Evolutionary conservation across 495 filamentous ascomycete genomes (phyloP).

Genomic region (Evernia prunastri): DNA sequence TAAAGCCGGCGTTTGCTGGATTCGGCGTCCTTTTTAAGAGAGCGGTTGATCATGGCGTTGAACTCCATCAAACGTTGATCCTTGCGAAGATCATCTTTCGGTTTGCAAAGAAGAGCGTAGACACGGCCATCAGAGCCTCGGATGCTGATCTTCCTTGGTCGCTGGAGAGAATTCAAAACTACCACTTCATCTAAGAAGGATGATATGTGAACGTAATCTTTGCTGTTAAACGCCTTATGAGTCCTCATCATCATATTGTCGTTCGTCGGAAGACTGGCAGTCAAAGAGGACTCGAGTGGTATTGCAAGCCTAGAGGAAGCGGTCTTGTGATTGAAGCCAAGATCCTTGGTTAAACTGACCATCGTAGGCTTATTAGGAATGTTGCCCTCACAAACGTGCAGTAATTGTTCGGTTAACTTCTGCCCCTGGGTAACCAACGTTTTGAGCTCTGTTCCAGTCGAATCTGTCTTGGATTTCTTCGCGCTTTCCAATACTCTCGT

Average conservation of each 20-base stretch:
- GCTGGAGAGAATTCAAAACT: slow-evolving; percentile 85
- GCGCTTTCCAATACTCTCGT: slow-evolving; percentile 37
- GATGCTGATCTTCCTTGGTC: slow-evolving; percentile 83
- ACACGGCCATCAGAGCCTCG: slow-evolving; percentile 79
- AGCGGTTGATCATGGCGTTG: slow-evolving; percentile 94
- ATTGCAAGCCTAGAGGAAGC: slow-evolving; percentile 81
- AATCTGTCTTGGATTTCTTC: slow-evolving; percentile 41
- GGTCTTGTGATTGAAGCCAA: slow-evolving; percentile 76
- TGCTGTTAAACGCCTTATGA: slow-evolving; percentile 73
- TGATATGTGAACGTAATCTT: slow-evolving; percentile 53
- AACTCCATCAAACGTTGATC: slow-evolving; percentile 99
- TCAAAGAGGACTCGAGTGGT: slow-evolving; percentile 77
- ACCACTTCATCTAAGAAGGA: slow-evolving; percentile 77
- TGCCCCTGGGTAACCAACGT: slow-evolving; percentile 68
- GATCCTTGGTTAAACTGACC: slow-evolving; percentile 64
- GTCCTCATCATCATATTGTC: slow-evolving; percentile 58
- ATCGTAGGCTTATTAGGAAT: slow-evolving; percentile 62
- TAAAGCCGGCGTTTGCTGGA: slow-evolving; percentile 78
- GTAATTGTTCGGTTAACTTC: slow-evolving; percentile 74
- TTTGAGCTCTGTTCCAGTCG: slow-evolving; percentile 50
- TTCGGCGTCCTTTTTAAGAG: slow-evolving; percentile 83
- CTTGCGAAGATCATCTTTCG: slow-evolving; percentile 94
- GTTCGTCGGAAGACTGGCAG: slow-evolving; percentile 72
- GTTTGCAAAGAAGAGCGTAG: slow-evolving; percentile 91
- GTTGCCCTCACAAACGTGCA: slow-evolving; percentile 68